Evolutionary conservation across 257 asterid species (phyloP).

Genomic region (Echites panduratus): DNA sequence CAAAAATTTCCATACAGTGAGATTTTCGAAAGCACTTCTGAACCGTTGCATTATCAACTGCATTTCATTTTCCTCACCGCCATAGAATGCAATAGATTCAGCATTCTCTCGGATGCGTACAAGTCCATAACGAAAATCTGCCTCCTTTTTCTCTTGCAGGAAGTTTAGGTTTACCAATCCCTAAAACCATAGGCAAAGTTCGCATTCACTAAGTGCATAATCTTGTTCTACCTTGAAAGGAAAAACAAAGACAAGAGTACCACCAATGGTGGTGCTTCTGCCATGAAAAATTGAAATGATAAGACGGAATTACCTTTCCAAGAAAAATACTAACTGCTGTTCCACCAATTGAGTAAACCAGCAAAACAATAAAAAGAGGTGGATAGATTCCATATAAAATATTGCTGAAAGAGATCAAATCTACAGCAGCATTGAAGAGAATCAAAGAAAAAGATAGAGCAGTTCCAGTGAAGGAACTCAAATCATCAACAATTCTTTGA

Average conservation of each 20-base stretch:
- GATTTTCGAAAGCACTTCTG: conserved; percentile 83
- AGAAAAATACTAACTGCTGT: conserved; percentile 79
- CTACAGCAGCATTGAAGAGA: conserved; percentile 76
- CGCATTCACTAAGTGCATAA: conserved; percentile 13
- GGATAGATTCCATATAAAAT: conserved; percentile 86
- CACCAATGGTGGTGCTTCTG: conserved; percentile 4
- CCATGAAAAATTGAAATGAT: background rate
- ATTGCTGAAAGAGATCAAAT: conserved; percentile 89
- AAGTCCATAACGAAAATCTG: conserved; percentile 83
- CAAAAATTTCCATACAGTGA: conserved; percentile 46
- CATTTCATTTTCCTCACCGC: conserved; percentile 87
- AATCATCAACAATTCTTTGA: conserved; percentile 91
- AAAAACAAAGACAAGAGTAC: background rate
- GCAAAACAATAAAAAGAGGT: conserved; percentile 75
- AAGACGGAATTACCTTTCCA: conserved; percentile 60
- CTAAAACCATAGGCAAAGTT: conserved; percentile 31
- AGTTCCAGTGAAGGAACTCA: conserved; percentile 87
- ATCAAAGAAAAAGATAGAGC: conserved; percentile 82
- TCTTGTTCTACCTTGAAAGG: background rate
- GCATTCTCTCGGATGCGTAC: conserved; percentile 94
- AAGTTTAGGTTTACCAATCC: conserved; percentile 77
- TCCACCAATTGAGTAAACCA: conserved; percentile 80
- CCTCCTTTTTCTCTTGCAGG: conserved; percentile 93
- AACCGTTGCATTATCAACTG: conserved; percentile 70
- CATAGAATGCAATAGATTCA: conserved; percentile 92